phyloP scores from a whole-genome alignment of 495 filamentous ascomycete species.

The Aeminium ludgeri region DNA sequence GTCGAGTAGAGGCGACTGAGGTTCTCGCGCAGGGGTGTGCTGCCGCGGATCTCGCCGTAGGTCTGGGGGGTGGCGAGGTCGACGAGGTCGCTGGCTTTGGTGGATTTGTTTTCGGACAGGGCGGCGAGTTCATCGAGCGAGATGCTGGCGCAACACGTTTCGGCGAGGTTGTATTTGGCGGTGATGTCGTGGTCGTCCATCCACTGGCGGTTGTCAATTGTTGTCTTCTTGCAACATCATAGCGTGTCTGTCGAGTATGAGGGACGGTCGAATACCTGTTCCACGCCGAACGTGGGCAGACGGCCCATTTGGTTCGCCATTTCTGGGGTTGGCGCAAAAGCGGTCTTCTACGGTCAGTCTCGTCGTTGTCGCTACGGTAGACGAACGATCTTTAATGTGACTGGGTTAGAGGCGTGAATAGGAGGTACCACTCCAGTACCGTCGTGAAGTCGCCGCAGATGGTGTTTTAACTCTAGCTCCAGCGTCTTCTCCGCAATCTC shows the following conservation, averaged over 20 bases:
- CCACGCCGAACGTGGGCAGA: slow-evolving; percentile 47
- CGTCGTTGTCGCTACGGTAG: no score
- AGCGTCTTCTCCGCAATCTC: no score
- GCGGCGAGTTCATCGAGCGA: slow-evolving; percentile 54
- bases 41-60: slow-evolving; percentile 59
- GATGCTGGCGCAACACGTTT: slow-evolving; percentile 71
- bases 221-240: no score
- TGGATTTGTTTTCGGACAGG: slow-evolving; percentile 36
- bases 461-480: no score
- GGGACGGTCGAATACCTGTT: slow-evolving; percentile 47
- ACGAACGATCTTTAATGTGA: no score
- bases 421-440: no score
- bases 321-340: no score
- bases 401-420: no score
- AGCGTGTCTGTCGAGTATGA: not conserved
- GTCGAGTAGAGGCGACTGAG: slow-evolving; percentile 50
- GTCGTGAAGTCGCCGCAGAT: no score
- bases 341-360: no score
- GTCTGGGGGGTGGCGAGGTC: slow-evolving; percentile 36
- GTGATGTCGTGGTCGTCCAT: slow-evolving; percentile 71
- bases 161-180: slow-evolving; percentile 66
- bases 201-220: slow-evolving; percentile 38
- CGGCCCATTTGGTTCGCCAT: slow-evolving; percentile 14
- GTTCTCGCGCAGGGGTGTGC: slow-evolving; percentile 41
- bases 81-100: slow-evolving; percentile 23